Percentiles rank a stretch among this genome's conserved stretches.
Evolutionary conservation across 2,329 filamentous ascomycete genomes (phyloP).

Genomic region (Fusarium abutilonis): DNA sequence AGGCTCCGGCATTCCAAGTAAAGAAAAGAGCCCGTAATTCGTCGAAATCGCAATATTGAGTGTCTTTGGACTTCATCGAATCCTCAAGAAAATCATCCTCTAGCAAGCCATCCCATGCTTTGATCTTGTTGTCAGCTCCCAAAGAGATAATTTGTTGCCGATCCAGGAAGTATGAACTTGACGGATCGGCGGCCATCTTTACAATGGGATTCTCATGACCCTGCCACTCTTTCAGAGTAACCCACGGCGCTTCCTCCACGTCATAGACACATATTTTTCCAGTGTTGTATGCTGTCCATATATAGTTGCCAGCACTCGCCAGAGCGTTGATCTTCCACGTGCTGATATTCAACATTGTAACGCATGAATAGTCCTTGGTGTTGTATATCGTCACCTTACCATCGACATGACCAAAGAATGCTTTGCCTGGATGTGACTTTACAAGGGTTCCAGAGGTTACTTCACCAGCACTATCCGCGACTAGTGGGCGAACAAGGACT

Average conservation of each 20-base stretch:
- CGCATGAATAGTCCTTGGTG: slow-evolving; percentile 75
- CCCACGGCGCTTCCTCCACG: slow-evolving; percentile 82
- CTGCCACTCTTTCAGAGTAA: slow-evolving; percentile 92
- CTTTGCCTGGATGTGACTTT: slow-evolving; percentile 76
- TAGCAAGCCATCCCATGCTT: slow-evolving; percentile 90
- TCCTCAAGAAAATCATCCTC: slow-evolving; percentile 94
- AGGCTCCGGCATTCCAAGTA: slow-evolving; percentile 98
- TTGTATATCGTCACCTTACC: slow-evolving; percentile 97
- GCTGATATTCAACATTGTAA: slow-evolving; percentile 86
- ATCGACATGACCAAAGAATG: slow-evolving; percentile 92
- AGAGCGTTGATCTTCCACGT: slow-evolving; percentile 95
- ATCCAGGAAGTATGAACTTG: slow-evolving; percentile 86
- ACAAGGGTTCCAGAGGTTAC: slow-evolving; percentile 85
- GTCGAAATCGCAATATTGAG: slow-evolving; percentile 85
- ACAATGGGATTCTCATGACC: slow-evolving; percentile 87
- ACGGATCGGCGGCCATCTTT: slow-evolving; percentile 79
- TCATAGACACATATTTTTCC: slow-evolving; percentile 96
- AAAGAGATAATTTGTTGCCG: slow-evolving; percentile 86
- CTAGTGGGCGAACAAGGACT: slow-evolving; percentile 75
- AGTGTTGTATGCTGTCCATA: slow-evolving; percentile 96
- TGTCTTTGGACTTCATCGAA: slow-evolving; percentile 85
- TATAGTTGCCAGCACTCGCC: slow-evolving; percentile 78
- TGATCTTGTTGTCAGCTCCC: slow-evolving; percentile 85
- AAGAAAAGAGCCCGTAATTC: slow-evolving; percentile 82
- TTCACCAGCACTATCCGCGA: slow-evolving; percentile 80